phyloP scores from a whole-genome alignment of 176 grass and related monocot genomes.

The bread wheat (Triticum aestivum) region IWGSC_CS_RefSeq_v2.1 NC_057795.1:415774573-415775072 shows the following conservation, averaged over 20 bases:
- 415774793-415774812: background rate
- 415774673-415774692: constrained; percentile 15
- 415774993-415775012: no score
- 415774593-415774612: background rate
- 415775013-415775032: no score
- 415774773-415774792: constrained; percentile 3
- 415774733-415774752: constrained; percentile 37
- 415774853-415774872: background rate
- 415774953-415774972: no score
- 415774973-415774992: no score
- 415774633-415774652: background rate
- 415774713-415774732: constrained; percentile 6
- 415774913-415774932: no score
- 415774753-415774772: constrained; percentile 26
- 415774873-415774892: background rate
- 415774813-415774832: background rate
- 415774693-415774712: constrained; percentile 39
- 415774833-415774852: background rate
- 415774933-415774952: no score
- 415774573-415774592: no score
- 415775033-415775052: no score
- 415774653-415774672: background rate
- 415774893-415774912: no score
- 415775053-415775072: no score
- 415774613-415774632: background rate